Evolutionary conservation across 2,329 filamentous ascomycete genomes (phyloP).

Genomic region (Microdochium paspali): DNA sequence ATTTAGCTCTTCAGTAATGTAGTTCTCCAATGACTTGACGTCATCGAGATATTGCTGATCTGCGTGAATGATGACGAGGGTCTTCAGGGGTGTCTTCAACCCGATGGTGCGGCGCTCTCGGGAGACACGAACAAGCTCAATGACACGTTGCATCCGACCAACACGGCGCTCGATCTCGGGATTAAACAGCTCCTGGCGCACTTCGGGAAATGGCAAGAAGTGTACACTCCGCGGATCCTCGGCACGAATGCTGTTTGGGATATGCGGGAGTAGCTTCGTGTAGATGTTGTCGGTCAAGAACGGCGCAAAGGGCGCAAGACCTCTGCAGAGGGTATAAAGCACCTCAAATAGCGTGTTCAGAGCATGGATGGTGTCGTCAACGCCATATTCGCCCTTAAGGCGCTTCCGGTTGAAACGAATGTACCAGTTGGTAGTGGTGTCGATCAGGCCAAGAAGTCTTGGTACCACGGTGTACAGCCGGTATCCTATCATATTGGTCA

Average conservation of each 20-base stretch:
- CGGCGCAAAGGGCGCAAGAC: slow-evolving; percentile 87
- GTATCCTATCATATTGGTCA: slow-evolving; percentile 39
- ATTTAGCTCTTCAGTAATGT: slow-evolving; percentile 88
- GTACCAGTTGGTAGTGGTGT: slow-evolving; percentile 98
- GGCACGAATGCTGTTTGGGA: slow-evolving; percentile 59
- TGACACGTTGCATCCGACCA: slow-evolving; percentile 87
- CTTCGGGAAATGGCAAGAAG: slow-evolving; percentile 84
- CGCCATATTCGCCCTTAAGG: slow-evolving; percentile 59
- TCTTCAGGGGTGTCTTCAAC: slow-evolving; percentile 85
- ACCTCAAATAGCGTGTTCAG: slow-evolving; percentile 93
- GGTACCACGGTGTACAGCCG: slow-evolving; percentile 88
- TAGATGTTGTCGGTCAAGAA: slow-evolving; percentile 97
- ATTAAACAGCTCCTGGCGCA: slow-evolving; percentile 82
- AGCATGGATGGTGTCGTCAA: slow-evolving; percentile 80
- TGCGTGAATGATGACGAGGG: slow-evolving; percentile 78
- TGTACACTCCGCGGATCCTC: slow-evolving; percentile 81
- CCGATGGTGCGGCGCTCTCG: slow-evolving; percentile 78
- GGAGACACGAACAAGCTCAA: slow-evolving; percentile 79
- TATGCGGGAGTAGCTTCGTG: slow-evolving; percentile 68
- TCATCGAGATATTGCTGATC: slow-evolving; percentile 79
- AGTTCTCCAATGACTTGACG: slow-evolving; percentile 73
- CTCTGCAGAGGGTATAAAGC: slow-evolving; percentile 77
- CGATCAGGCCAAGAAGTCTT: slow-evolving; percentile 71
- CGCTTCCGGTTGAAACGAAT: slow-evolving; percentile 86
- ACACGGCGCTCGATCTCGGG: slow-evolving; percentile 78